Evolutionary conservation across 306 rosid genomes (phyloP).

Genomic region (Oxytropis ochrocephala): DNA sequence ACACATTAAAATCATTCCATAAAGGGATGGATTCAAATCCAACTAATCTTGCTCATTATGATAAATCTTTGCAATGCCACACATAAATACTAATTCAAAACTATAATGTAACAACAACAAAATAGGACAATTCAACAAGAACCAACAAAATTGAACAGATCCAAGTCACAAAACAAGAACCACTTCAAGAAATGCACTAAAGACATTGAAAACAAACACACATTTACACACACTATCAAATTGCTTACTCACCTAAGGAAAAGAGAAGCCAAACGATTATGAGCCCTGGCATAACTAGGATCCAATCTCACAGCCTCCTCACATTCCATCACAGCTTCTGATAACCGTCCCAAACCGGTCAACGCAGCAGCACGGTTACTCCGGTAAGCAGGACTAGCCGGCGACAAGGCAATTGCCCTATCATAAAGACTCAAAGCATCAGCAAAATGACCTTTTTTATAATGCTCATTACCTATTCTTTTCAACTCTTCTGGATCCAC

Average conservation of each 20-base stretch:
- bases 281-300: constrained; percentile 78
- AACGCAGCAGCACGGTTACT: constrained; percentile 92
- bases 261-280: constrained; percentile 77
- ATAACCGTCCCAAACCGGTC: constrained; percentile 59
- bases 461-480: constrained; percentile 77
- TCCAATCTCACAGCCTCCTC: constrained; percentile 85
- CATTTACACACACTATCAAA: not conserved
- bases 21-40: not conserved
- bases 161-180: not conserved
- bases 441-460: constrained; percentile 54
- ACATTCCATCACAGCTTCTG: constrained; percentile 77
- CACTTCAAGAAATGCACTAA: not conserved
- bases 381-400: constrained; percentile 66
- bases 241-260: constrained; percentile 57
- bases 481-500: constrained; percentile 82
- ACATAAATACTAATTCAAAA: not conserved
- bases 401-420: constrained; percentile 68
- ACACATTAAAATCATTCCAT: not conserved
- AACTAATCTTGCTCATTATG: not conserved
- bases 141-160: constrained; percentile 20
- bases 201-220: not conserved
- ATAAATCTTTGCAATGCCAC: constrained; percentile 15
- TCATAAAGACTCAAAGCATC: constrained; percentile 82
- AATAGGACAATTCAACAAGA: not conserved
- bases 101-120: not conserved